Base-by-base conservation (phyloP, 495 filamentous ascomycete genomes). In the Daldinia decipiens region DNA sequence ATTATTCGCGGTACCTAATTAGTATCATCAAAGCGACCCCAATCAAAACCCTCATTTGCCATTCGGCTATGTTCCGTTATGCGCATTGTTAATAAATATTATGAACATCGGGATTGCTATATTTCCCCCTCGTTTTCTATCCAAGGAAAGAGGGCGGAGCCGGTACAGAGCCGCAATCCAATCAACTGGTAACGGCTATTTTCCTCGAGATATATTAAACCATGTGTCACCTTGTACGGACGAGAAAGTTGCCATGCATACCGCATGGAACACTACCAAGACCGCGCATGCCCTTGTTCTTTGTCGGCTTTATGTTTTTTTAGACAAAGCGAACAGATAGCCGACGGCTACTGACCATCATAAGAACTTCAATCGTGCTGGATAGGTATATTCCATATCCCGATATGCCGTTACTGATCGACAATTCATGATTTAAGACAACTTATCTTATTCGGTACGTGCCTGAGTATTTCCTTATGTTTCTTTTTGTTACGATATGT, bases 1-100 rank as follows among this genome's bases (percentile, higher is more conserved):
- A 47, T 65, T n/a, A 17, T 74, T 62, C 53, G 29, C 56, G 52
- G 63, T 24, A 21, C 34, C 55, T 65, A 58, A 50, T 19, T 26
- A 65, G n/a, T 5, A 32, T 61, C 24, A 34, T 40, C 36, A 36
- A 19, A 38, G 7, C 29, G 21, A 59, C 3, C 24, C 59, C 57
- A 0, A 19, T 26, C 9, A 24, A 13, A 32, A 36, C 5, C 9
- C 15, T 4, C 43, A 9, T 53, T 40, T 8, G 38, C 19, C 34
- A 58, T 53, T 59, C 62, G 45, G 19, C 45, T 50, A 26, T 26
- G 15, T 59, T 31, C 43, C 53, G 21, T 13, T 19, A 27, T 34
- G 40, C 24, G 55, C 62, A 55, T 58, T 57, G 19, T 38, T 27
- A 29, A 62, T 65, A 26, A 56, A 43, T 21, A 27, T 24, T 29